phyloP scores from a whole-genome alignment of 2,329 filamentous ascomycete species.

The Colletotrichum liriopes region DNA sequence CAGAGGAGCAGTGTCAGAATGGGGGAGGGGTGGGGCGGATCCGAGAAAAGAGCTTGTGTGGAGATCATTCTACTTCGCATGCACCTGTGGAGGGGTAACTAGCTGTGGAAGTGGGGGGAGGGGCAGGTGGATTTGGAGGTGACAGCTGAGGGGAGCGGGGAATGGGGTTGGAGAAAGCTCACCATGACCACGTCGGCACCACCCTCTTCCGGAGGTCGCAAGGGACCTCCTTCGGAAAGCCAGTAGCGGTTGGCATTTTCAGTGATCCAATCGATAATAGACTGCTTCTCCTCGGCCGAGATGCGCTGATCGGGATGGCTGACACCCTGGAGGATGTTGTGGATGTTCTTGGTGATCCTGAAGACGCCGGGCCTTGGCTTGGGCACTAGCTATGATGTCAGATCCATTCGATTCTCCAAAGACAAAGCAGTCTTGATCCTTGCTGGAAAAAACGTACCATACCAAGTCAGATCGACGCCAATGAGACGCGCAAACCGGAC shows the following conservation, averaged over 20 bases:
- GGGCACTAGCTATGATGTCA: constrained; percentile 67
- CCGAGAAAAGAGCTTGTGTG: constrained; percentile 27
- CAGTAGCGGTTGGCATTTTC: constrained; percentile 84
- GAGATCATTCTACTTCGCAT: constrained; percentile 30
- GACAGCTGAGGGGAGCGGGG: background rate
- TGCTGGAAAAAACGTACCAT: constrained; percentile 60
- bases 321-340: constrained; percentile 90
- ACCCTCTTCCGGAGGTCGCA: constrained; percentile 75
- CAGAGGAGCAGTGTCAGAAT: background rate
- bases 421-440: background rate
- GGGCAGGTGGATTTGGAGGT: constrained; percentile 38
- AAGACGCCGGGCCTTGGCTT: constrained; percentile 86
- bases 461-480: constrained; percentile 82
- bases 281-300: constrained; percentile 71
- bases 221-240: constrained; percentile 77
- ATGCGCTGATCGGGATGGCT: constrained; percentile 76
- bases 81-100: constrained; percentile 36
- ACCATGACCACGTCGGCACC: constrained; percentile 83
- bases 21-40: constrained; percentile 13
- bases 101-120: constrained; percentile 10
- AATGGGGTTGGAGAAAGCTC: constrained; percentile 47
- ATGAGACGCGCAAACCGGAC: constrained; percentile 79
- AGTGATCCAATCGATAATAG: constrained; percentile 80
- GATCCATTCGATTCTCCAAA: constrained; percentile 24
- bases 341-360: constrained; percentile 87